phyloP scores from a whole-genome alignment of 2,329 filamentous ascomycete genomes.

The Paecilomyces dactylethromorphus region DNA sequence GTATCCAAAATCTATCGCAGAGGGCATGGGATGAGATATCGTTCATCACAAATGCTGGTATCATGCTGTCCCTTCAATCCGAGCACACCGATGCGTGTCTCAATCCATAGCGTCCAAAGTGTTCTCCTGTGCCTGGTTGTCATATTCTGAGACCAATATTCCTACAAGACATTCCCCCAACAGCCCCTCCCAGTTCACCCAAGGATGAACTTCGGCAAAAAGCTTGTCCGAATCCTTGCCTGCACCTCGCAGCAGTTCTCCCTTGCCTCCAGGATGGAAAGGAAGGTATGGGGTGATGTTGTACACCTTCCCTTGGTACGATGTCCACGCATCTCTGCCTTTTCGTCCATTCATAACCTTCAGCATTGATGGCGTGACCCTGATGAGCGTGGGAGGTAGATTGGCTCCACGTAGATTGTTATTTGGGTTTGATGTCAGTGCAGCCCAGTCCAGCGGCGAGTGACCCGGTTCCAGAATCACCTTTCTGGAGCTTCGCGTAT shows the following conservation, averaged over 20 bases:
- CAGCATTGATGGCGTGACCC: slow-evolving; percentile 77
- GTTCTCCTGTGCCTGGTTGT: slow-evolving; percentile 26
- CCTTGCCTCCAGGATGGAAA: slow-evolving; percentile 76
- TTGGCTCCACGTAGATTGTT: slow-evolving; percentile 59
- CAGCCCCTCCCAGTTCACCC: slow-evolving; percentile 65
- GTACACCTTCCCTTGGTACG: slow-evolving; percentile 83
- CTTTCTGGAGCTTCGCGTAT: slow-evolving; percentile 46
- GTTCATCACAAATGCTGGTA: background rate
- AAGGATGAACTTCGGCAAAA: slow-evolving; percentile 60
- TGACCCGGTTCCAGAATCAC: slow-evolving; percentile 83
- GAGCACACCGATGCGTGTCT: slow-evolving; percentile 8
- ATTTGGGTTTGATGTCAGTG: slow-evolving; percentile 56
- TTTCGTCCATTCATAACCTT: slow-evolving; percentile 73
- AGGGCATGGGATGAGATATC: background rate
- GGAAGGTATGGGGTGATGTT: slow-evolving; percentile 85
- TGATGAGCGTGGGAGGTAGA: slow-evolving; percentile 50
- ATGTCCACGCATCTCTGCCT: slow-evolving; percentile 84
- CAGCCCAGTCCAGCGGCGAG: slow-evolving; percentile 94
- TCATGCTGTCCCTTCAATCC: background rate
- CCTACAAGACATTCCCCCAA: slow-evolving; percentile 56
- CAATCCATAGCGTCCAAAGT: slow-evolving; percentile 56
- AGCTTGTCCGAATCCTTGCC: slow-evolving; percentile 60
- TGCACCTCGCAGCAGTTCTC: slow-evolving; percentile 57
- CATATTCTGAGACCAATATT: slow-evolving; percentile 52
- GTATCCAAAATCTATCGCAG: background rate